Conservation (phyloP, 208 protist genomes). For the Leishmania turanica region DNA sequence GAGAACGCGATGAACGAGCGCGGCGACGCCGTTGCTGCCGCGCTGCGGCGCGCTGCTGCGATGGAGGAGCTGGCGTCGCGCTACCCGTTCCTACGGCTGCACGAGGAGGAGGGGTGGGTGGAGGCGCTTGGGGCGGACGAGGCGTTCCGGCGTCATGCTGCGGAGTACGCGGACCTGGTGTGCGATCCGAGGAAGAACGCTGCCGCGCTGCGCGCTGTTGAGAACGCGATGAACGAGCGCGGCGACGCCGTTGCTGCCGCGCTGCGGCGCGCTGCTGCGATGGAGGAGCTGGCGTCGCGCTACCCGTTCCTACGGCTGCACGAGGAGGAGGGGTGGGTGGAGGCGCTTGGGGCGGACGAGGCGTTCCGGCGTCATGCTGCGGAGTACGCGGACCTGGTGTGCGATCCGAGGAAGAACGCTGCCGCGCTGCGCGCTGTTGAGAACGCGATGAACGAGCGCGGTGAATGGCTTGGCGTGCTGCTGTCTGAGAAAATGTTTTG, state of each 20-base stretch:
- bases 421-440: background rate
- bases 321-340: background rate
- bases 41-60: background rate
- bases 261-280: background rate
- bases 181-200: background rate
- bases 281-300: background rate
- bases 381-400: background rate
- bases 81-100: background rate
- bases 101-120: background rate
- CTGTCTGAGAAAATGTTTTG: background rate
- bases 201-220: background rate
- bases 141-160: background rate
- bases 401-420: background rate
- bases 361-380: background rate
- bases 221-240: conserved; percentile 1
- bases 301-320: conserved; percentile 1
- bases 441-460: background rate
- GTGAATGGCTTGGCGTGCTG: background rate
- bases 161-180: background rate
- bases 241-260: background rate
- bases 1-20: conserved; percentile 1
- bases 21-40: background rate
- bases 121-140: background rate
- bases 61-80: background rate
- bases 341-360: background rate